Conservation (phyloP, 1,139 yeast species). For the Yamadazyma buinensis region DNA sequence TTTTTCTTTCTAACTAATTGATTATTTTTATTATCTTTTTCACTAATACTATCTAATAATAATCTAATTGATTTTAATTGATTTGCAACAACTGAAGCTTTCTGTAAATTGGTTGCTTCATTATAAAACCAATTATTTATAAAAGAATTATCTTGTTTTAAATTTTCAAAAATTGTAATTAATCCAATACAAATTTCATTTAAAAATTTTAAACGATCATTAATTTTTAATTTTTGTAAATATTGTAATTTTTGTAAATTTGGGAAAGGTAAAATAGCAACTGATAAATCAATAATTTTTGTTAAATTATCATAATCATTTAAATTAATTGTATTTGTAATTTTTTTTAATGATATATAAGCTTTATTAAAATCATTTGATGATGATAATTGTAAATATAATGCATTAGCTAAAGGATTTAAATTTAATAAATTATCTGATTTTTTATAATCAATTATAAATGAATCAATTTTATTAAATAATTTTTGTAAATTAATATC, state of each 20-base stretch:
- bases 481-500: constrained; percentile 23
- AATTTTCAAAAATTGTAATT: constrained; percentile 29
- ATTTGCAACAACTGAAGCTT: constrained; percentile 55
- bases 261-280: constrained; percentile 60
- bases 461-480: constrained; percentile 39
- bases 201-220: constrained; percentile 32
- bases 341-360: constrained; percentile 32
- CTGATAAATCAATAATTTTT: constrained; percentile 49
- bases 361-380: constrained; percentile 45
- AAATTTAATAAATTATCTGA: constrained; percentile 42
- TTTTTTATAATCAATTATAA: constrained; percentile 38
- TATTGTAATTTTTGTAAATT: constrained; percentile 41
- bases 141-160: constrained; percentile 30
- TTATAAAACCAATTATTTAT: constrained; percentile 46
- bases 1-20: constrained; percentile 16
- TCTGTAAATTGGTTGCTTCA: constrained; percentile 50
- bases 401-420: constrained; percentile 59
- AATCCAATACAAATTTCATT: constrained; percentile 31
- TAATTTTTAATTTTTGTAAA: constrained; percentile 31
- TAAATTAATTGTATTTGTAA: constrained; percentile 20
- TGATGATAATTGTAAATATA: constrained; percentile 51
- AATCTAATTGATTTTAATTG: constrained; percentile 56
- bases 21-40: constrained; percentile 14
- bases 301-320: constrained; percentile 23
- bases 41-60: constrained; percentile 52